Base-by-base conservation (phyloP, 345 rosid species). In the Hibiscus trionum region DNA sequence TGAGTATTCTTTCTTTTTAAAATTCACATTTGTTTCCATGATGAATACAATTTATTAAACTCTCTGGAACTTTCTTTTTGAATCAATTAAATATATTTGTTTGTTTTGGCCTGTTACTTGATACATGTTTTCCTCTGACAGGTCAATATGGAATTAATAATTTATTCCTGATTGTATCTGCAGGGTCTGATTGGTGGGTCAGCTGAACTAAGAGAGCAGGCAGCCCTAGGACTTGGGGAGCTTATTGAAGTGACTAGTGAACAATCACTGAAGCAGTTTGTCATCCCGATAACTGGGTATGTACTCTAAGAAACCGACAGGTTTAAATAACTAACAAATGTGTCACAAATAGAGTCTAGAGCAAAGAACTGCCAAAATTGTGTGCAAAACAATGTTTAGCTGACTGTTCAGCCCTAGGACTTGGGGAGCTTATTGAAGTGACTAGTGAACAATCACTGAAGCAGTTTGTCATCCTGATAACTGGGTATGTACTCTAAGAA, bases 201-300 rank as follows among this genome's bases (percentile, higher is more conserved):
- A 64, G 92, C 97, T 4, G 99, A 95, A 61, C 68, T 92, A 72
- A 85, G 97, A 78, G 97, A 92, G 86, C 99, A 92, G 82, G 99
- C 99, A 55, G 97, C 99, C 12, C 70, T 92, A 72, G 97, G 99
- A 78, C 96, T 95, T 66, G 99, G 99, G 70, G 97, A 95, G 85
- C 96, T 95, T 69, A 84, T 95, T 78, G 97, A 95, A 85, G 96
- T 92, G 78, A 95, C 99, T 53, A 92, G 97, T 56, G 99, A 95
- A 80, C 86, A 86, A 80, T 80, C 92, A 10, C 72, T 95, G 66
- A 95, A 84, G 84, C 97, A 87, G 77, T 92, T 92, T 59, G 97
- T 92, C 77, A 95, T 95, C 75, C 97, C 90, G 14, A 88, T 95
- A 79, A 95, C 99, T 47, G 99, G 99, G 24, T 21, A 21, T 21